Conservation (phyloP, 202 grass and related monocot species). For the Miscanthus sacchariflorus region DNA sequence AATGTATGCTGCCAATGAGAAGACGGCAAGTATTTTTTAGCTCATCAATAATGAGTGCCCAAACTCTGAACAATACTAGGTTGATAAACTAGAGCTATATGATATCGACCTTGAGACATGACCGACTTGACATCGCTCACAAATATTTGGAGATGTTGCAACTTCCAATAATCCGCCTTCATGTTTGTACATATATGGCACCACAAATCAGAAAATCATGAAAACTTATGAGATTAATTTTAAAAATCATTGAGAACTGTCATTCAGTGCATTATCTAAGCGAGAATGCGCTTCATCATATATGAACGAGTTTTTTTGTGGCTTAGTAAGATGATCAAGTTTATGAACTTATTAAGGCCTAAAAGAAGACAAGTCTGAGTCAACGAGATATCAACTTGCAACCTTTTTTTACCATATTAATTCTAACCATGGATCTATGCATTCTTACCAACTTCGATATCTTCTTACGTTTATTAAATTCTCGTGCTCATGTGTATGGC, state of each 20-base stretch:
- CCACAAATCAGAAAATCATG: neutral
- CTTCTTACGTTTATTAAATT: neutral
- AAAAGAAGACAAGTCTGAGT: neutral
- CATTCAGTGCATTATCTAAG: neutral
- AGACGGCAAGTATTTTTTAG: neutral
- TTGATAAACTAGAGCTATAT: neutral
- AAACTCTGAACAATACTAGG: neutral
- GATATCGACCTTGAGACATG: constrained; percentile 1
- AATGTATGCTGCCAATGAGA: constrained; percentile 6
- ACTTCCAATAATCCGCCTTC: neutral
- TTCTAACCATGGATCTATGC: neutral
- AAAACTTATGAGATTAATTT: neutral
- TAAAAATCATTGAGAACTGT: too few relatives aligned
- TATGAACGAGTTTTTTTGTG: neutral
- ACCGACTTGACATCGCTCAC: neutral
- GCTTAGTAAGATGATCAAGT: too few relatives aligned
- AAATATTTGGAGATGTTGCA: neutral
- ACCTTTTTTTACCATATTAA: neutral
- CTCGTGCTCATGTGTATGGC: neutral
- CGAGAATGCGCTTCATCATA: neutral
- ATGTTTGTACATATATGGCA: neutral
- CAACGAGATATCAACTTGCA: neutral
- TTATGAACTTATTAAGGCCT: neutral
- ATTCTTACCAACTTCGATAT: neutral
- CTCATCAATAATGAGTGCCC: too few relatives aligned